Base-by-base conservation (phyloP, 1,284 basidiomycete species). In the Bondarzewia mesenterica region DNA sequence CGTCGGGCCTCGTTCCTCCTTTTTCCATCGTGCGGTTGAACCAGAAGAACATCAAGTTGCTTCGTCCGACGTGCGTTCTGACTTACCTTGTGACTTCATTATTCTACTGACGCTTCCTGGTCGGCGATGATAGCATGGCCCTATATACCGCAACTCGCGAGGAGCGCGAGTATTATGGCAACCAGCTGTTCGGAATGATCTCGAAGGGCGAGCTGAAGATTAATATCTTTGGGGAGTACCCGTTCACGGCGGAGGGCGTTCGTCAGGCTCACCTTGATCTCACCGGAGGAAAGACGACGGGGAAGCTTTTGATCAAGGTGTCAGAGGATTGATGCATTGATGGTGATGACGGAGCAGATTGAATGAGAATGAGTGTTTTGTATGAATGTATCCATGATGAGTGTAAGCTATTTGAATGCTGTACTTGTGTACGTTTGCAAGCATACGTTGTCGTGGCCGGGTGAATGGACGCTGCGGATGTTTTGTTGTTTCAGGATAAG, bases 21-120 rank as follows among this genome's bases (percentile, higher is more conserved):
- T 83, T 95, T 59, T 65, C 84, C 2, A 77, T 85, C 0, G 69
- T 92, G 50, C 86, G 82, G 59, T 77, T 97, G 18, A 72, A 75
- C 0, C 73, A 82, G 54, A 98, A 95, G 73, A 94, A 94, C 57
- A 63, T 94, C 57, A 90, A 85, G 54, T 70, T 93, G 27, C 65
- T 83, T 41, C 80, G 89, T 21, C 89, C 89, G 27, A 78, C 76
- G 86, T 89, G 59, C 56, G 82, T 68, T 7, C 29, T 16, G 10
- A 16, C 29, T 25, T 51, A 15, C 27, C 45, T 36, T 18, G n/a
- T n/a, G n/a, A 41, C 32, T 25, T 12, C 8, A 21, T 6, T 26
- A 12, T 22, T 32, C 37, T 46, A 14, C 16, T 26, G 18, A 10
- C 37, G 10, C 27, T 39, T 22, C 40, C 36, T 15, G 44, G 21